phyloP scores from a whole-genome alignment of 768 basidiomycete species.

The Exsudoporus frostii region DNA sequence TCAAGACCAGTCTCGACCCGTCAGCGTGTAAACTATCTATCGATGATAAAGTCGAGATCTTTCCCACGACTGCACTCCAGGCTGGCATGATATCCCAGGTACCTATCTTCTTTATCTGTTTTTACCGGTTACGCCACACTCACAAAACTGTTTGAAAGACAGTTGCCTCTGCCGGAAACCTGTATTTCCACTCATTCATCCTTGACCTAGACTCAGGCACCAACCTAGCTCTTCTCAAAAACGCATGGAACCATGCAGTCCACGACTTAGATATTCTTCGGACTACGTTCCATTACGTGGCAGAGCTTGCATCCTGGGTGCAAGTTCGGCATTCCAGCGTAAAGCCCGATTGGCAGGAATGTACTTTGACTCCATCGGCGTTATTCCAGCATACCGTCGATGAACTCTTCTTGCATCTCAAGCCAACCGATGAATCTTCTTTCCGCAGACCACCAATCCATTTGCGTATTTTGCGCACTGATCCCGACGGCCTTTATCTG shows the following conservation, averaged over 20 bases:
- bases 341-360: conserved; percentile 25
- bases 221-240: conserved; percentile 29
- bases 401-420: conserved; percentile 8
- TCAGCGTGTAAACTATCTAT: conserved; percentile 16
- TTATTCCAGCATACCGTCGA: conserved; percentile 10
- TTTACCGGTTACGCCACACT: not conserved
- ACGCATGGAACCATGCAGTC: conserved; percentile 37
- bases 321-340: conserved; percentile 28
- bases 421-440: conserved; percentile 19
- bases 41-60: conserved; percentile 34
- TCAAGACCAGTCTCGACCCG: conserved; percentile 16
- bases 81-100: conserved; percentile 52
- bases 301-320: conserved; percentile 32
- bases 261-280: conserved; percentile 39
- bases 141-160: conserved; percentile 18
- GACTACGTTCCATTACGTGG: conserved; percentile 45
- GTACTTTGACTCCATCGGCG: conserved; percentile 1
- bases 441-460: conserved; percentile 33
- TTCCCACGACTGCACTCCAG: conserved; percentile 44
- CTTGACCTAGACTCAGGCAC: conserved; percentile 17
- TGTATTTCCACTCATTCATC: conserved; percentile 34
- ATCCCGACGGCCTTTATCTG: conserved; percentile 15
- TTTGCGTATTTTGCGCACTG: conserved; percentile 20
- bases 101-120: not conserved
- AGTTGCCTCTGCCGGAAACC: conserved; percentile 24